Base-by-base conservation (phyloP, 768 basidiomycete species). In the Auricularia cornea region DNA sequence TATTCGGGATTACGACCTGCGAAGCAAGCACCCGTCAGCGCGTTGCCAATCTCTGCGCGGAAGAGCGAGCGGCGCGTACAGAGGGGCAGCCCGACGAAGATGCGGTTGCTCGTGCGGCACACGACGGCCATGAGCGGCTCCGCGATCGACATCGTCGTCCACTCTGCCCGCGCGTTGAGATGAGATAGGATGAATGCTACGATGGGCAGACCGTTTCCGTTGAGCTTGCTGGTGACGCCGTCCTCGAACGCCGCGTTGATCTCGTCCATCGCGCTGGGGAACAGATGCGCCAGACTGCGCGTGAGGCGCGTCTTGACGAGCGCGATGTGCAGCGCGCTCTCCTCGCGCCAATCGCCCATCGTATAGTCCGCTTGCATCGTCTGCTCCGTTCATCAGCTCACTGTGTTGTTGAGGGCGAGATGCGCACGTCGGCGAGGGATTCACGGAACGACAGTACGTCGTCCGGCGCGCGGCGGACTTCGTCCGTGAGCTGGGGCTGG, bases 261-360 rank as follows among this genome's bases (percentile, higher is more conserved):
- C 64, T 86, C 85, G 23, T 81, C 77, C 10, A 72, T 74, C 14
- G 85, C 68, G 23, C 76, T 74, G 1, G 76, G 72, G 63, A 78
- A 79, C 3, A 78, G 65, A 2, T 60, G 62, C 0, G 70, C 74
- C 5, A 83, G 70, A 59, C 77, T 78, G 10, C 80, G 72, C 3
- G 73, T 75, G 11, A 79, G 68, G 28, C 72, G 72, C 32, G 61
- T 65, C 14, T 71, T 73, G 6, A 77, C 40, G 23, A 77, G 60
- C 2, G 62, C 41, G 26, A 71, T 51, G 57, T 77, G 77, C 52
- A 76, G 78, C 2, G 59, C 60, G 63, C 76, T 71, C 1, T 69
- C 33, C 8, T 64, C 48, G 16, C 77, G 62, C 38, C 74, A 68
- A 1, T 66, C 66, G 0, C 78, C 77, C 0, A 84, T 29, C 0